Evolutionary conservation across 169 alveolate species (phyloP).

Genomic region (Prorocentrum cordatum): DNA sequence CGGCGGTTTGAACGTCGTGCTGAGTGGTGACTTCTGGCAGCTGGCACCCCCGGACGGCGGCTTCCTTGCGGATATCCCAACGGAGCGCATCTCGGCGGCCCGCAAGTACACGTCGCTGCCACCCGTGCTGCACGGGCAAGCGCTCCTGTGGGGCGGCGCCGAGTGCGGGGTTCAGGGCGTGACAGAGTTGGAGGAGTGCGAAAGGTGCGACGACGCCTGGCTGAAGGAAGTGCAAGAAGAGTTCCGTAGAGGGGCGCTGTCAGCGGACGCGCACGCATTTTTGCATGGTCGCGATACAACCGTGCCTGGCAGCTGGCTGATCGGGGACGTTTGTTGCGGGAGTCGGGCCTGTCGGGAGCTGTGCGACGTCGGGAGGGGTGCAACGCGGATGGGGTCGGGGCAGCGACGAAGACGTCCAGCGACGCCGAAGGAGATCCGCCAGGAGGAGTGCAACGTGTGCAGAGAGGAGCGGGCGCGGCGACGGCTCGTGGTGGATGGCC

Average conservation of each 20-base stretch:
- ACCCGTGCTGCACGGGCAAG: neutral
- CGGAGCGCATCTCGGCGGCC: neutral
- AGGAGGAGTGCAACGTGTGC: too few species aligned
- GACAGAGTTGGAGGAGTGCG: neutral
- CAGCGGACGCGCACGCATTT: neutral
- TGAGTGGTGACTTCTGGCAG: neutral
- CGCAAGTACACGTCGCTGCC: neutral
- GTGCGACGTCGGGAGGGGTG: too few species aligned
- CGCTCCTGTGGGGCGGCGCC: neutral
- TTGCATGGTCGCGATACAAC: neutral
- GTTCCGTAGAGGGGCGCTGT: neutral
- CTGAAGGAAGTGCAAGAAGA: neutral
- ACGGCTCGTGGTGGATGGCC: too few species aligned
- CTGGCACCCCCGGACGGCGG: neutral
- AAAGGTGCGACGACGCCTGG: neutral
- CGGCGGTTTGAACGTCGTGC: neutral
- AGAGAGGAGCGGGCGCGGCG: too few species aligned
- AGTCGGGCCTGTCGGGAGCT: too few species aligned
- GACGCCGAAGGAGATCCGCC: too few species aligned
- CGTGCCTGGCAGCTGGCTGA: constrained; percentile 6
- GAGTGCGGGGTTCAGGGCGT: neutral
- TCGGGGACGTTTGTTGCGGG: too few species aligned
- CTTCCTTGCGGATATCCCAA: neutral
- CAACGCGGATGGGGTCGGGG: too few species aligned
- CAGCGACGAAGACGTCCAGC: too few species aligned